Percentiles rank a stretch among this genome's conserved stretches.
Evolutionary conservation across 768 basidiomycete species (phyloP).

Genomic region (Lentinula edodes): DNA sequence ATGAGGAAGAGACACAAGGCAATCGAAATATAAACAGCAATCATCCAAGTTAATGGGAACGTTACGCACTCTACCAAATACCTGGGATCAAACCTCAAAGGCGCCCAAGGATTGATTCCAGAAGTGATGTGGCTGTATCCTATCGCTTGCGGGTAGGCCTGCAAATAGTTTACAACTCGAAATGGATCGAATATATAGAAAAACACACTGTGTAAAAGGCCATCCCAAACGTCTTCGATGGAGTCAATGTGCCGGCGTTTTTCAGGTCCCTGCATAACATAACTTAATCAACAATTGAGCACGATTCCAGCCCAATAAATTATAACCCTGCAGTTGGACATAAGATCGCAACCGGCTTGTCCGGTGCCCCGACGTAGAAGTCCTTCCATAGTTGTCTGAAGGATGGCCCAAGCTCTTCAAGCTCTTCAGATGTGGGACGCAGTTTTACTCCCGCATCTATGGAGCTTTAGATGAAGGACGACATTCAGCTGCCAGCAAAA

Average conservation of each 20-base stretch:
- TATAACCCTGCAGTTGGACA: conserved; percentile 19
- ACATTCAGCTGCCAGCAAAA: neutral
- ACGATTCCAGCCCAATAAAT: neutral
- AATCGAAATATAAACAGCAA: neutral
- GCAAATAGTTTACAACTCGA: neutral
- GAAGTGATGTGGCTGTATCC: neutral
- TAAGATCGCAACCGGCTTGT: conserved; percentile 32
- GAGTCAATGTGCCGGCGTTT: neutral
- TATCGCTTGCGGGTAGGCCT: neutral
- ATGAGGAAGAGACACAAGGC: neutral
- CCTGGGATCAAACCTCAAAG: neutral
- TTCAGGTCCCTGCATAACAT: neutral
- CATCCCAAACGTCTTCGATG: neutral
- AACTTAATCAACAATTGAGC: no score
- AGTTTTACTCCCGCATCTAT: conserved; percentile 34
- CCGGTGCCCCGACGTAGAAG: conserved; percentile 27
- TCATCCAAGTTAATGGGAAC: neutral
- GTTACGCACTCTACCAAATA: neutral
- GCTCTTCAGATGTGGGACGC: conserved; percentile 31
- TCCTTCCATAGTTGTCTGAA: conserved; percentile 28
- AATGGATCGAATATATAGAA: neutral
- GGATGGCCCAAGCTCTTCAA: conserved; percentile 28
- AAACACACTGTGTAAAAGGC: neutral
- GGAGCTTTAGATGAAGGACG: conserved; percentile 14
- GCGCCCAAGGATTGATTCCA: neutral